These are phyloP conservation scores for Metschnikowia rubicola DNA, from an alignment of 805 yeast genomes.

Conservation along the genomic window DNA sequence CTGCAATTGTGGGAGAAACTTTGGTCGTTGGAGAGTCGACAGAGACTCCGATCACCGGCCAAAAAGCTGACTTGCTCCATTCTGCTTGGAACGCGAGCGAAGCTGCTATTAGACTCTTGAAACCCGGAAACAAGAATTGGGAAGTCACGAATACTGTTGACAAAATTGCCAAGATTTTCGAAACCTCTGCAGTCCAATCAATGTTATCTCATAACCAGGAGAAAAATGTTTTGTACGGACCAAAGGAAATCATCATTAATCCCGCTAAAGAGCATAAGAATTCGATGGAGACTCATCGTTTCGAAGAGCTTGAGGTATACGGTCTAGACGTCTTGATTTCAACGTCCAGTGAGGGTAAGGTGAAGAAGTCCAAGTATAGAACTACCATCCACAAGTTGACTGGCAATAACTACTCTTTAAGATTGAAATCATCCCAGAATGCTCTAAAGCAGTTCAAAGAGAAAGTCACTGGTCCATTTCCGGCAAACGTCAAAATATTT, in stretches of 20 bases:
- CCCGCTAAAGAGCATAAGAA: conserved; percentile 64
- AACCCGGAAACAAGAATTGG: conserved; percentile 67
- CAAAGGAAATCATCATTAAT: conserved; percentile 72
- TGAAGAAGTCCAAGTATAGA: conserved; percentile 52
- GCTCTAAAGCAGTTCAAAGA: conserved; percentile 65
- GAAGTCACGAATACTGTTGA: conserved; percentile 68
- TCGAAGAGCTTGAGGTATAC: conserved; percentile 73
- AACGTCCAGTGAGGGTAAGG: conserved; percentile 64
- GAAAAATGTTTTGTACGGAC: conserved; percentile 65
- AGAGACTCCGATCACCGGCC: conserved; percentile 46
- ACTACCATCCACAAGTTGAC: conserved; percentile 73
- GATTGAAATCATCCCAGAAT: conserved; percentile 66
- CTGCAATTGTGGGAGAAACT: conserved; percentile 67
- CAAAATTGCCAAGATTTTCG: conserved; percentile 58
- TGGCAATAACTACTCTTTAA: conserved; percentile 63
- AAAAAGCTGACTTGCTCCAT: conserved; percentile 61
- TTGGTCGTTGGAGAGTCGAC: conserved; percentile 53
- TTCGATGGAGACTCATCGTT: conserved; percentile 60
- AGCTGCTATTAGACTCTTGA: conserved; percentile 68
- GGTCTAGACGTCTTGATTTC: conserved; percentile 71
- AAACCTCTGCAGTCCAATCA: conserved; percentile 63
- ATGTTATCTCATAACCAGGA: conserved; percentile 73
- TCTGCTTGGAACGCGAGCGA: conserved; percentile 78
- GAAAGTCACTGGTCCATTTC: conserved; percentile 60
- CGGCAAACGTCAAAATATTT: conserved; percentile 62